Evolutionary conservation across 2,329 filamentous ascomycete species (phyloP).

Genomic region (Pseudopyricularia cyperi): DNA sequence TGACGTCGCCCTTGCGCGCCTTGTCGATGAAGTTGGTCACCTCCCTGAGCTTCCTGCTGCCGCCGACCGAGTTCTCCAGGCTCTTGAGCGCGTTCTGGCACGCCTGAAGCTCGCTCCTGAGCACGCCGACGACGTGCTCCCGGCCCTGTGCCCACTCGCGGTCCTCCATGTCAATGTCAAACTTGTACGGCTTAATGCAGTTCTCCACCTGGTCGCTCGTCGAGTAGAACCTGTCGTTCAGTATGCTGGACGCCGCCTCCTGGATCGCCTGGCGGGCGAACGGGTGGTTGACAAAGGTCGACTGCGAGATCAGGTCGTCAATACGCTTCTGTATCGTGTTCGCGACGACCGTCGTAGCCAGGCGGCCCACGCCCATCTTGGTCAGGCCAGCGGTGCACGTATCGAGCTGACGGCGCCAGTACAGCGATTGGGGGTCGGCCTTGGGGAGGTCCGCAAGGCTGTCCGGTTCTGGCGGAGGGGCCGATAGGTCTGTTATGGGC

Average conservation of each 20-base stretch:
- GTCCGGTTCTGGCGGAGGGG: slow-evolving; percentile 54
- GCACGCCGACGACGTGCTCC: slow-evolving; percentile 64
- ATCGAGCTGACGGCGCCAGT: slow-evolving; percentile 91
- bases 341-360: slow-evolving; percentile 85
- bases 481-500: slow-evolving; percentile 71
- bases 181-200: slow-evolving; percentile 98
- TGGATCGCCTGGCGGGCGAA: slow-evolving; percentile 88
- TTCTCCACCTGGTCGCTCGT: slow-evolving; percentile 98
- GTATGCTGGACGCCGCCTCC: slow-evolving; percentile 76
- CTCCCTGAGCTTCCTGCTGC: slow-evolving; percentile 73
- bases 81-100: slow-evolving; percentile 67
- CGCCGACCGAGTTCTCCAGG: slow-evolving; percentile 67
- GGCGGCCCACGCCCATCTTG: slow-evolving; percentile 81
- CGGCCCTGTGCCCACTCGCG: slow-evolving; percentile 77
- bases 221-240: slow-evolving; percentile 91
- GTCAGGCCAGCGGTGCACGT: slow-evolving; percentile 82
- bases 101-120: slow-evolving; percentile 79
- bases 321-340: slow-evolving; percentile 77
- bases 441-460: slow-evolving; percentile 68
- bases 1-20: slow-evolving; percentile 71
- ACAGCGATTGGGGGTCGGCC: slow-evolving; percentile 70
- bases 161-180: slow-evolving; percentile 88
- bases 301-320: slow-evolving; percentile 63
- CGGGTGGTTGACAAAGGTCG: slow-evolving; percentile 79
- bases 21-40: slow-evolving; percentile 87